Conservation (phyloP, 176 grass and related monocot genomes). For the Musa schizocarpa region DNA sequence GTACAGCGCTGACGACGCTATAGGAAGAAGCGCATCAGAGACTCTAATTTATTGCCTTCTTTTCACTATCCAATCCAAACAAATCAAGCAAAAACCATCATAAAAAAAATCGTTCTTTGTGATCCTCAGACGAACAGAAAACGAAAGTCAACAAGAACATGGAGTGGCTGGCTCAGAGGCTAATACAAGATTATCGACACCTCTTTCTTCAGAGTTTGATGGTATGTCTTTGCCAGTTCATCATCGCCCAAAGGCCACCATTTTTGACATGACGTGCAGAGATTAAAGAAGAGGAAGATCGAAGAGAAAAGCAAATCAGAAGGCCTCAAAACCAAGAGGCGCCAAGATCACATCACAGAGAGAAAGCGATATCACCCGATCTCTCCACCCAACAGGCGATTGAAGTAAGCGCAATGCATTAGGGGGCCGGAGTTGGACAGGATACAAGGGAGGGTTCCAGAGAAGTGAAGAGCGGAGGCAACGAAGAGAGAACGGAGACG, state of each 20-base stretch:
- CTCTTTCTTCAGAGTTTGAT: not conserved
- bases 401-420: no score
- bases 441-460: no score
- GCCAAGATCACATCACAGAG: no score
- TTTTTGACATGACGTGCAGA: no score
- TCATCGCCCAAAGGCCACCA: not conserved
- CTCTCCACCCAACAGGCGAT: no score
- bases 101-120: not conserved
- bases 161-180: not conserved
- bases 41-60: slow-evolving; percentile 92
- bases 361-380: no score
- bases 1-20: slow-evolving; percentile 90
- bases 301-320: no score
- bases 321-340: no score
- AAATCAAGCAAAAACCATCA: not conserved
- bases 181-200: not conserved
- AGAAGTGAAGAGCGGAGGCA: no score
- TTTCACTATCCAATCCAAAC: not conserved
- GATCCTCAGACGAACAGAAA: not conserved
- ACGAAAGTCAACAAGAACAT: not conserved
- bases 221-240: slow-evolving; percentile 6
- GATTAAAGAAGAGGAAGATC: no score
- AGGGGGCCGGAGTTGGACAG: no score
- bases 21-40: slow-evolving; percentile 68
- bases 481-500: no score